These are phyloP conservation scores for Jacaranda copaia DNA, from an alignment of 257 asterid genomes.

Conservation along the genomic window DNA sequence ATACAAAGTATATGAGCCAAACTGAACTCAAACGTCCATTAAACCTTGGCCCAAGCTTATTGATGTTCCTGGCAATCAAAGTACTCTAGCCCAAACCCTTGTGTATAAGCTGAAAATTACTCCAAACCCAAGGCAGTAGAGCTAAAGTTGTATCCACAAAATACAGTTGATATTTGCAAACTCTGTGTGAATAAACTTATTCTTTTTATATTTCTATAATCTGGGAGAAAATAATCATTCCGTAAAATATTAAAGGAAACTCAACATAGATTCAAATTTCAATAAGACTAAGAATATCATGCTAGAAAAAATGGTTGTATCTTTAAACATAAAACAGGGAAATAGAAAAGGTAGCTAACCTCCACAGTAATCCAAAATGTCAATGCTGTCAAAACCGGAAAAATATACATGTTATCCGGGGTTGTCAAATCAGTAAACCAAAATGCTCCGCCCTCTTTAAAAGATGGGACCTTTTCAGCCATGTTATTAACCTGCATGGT, in stretches of 20 bases:
- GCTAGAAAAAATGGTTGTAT: constrained; percentile 23
- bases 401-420: constrained; percentile 76
- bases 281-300: constrained; percentile 23
- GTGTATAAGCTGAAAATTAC: no score
- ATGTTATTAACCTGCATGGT: constrained; percentile 79
- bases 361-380: constrained; percentile 95
- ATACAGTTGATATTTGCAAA: no score
- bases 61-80: no score
- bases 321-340: background rate
- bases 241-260: constrained; percentile 1
- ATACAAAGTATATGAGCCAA: no score
- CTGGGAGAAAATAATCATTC: constrained; percentile 15
- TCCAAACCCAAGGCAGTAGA: no score
- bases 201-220: background rate
- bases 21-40: no score
- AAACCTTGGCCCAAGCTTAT: no score
- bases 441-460: constrained; percentile 83
- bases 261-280: constrained; percentile 7
- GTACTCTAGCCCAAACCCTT: no score
- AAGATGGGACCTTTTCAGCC: constrained; percentile 91
- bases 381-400: constrained; percentile 87
- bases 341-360: constrained; percentile 54
- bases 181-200: no score
- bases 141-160: no score
- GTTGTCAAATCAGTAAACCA: constrained; percentile 96